Base-by-base conservation (phyloP, 495 filamentous ascomycete genomes). In the Pyronema domesticum region DNA sequence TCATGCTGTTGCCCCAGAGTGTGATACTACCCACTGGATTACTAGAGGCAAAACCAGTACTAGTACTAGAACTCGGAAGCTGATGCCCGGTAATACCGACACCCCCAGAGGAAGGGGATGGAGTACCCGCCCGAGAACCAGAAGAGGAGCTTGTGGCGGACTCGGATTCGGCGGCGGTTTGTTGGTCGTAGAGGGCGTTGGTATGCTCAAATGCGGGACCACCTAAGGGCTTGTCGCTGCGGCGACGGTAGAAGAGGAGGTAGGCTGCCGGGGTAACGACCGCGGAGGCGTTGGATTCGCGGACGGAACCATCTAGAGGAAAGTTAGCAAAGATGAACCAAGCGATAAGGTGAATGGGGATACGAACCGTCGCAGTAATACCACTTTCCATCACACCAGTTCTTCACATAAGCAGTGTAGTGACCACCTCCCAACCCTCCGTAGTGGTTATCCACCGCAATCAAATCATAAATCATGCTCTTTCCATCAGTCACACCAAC, bases 371-470 rank as follows among this genome's bases (percentile, higher is more conserved):
- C 95, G 64, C 89, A 96, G 46, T 89, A 80, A 64, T 94, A 93
- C 93, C 93, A 98, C 62, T 80, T 67, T 56, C 75, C 76, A 55
- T 91, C 85, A 52, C 83, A 70, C 64, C 89, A 95, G 61, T 93
- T 96, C 72, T 86, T 86, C 1, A 88, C 86, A 66, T 78, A 85
- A 2, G 93, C 91, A 14, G 87, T 95, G 68, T 98, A 98, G 67
- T 98, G 91, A 0, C 91, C 91, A 17, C 91, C 91, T 30, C 85
- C 83, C 46, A 98, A 73, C 34, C 85, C 85, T 53, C 93, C 91
- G 61, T 81, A 91, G 67, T 98, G 91, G 65, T 93, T 87, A 67
- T 98, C 91, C 1, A 96, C 87, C 0, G 82, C 91, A 65, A 96
- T 84, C 18, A 98, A 73, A 68, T 98, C 91, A 64, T 95, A 98